These are phyloP conservation scores for Cubamyces lactineus DNA, from an alignment of 768 basidiomycete species.

Conservation along the genomic window DNA sequence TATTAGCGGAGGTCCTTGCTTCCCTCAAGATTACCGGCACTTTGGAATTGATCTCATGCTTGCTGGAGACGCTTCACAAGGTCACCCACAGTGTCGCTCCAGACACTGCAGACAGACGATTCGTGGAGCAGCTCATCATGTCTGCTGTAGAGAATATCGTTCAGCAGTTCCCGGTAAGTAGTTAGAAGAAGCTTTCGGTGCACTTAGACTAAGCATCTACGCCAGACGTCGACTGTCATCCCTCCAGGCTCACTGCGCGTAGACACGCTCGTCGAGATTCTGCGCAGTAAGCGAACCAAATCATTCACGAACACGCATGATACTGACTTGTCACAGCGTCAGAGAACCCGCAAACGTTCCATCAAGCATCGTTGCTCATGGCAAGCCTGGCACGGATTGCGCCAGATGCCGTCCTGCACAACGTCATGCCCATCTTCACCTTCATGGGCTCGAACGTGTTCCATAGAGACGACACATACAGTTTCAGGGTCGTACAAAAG, in stretches of 20 bases:
- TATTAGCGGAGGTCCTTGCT: slow-evolving; percentile 72
- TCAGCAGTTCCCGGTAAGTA: slow-evolving; percentile 54
- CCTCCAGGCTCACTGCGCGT: slow-evolving; percentile 66
- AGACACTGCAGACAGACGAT: slow-evolving; percentile 67
- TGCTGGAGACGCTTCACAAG: slow-evolving; percentile 73
- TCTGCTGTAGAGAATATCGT: slow-evolving; percentile 74
- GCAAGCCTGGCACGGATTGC: slow-evolving; percentile 81
- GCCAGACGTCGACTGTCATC: slow-evolving; percentile 56
- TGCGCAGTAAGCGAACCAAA: slow-evolving; percentile 58
- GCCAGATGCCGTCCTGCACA: slow-evolving; percentile 90
- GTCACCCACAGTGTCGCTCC: slow-evolving; percentile 60
- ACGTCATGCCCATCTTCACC: slow-evolving; percentile 98
- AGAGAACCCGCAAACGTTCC: slow-evolving; percentile 91
- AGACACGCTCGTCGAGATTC: slow-evolving; percentile 86
- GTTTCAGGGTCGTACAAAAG: slow-evolving; percentile 93
- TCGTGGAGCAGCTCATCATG: slow-evolving; percentile 83
- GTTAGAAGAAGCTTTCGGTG: not conserved
- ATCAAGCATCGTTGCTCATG: slow-evolving; percentile 88
- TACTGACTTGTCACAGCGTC: slow-evolving; percentile 55
- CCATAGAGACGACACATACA: slow-evolving; percentile 94
- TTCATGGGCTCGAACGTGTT: slow-evolving; percentile 99
- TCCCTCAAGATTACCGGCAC: slow-evolving; percentile 69
- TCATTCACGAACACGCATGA: not conserved
- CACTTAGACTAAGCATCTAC: not conserved
- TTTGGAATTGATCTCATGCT: slow-evolving; percentile 65